Percentiles rank a stretch among this genome's conserved stretches.
These are phyloP conservation scores for Globisporangium cystogenes DNA, from an alignment of 352 stramenopile genomes.

Conservation along the genomic window DNA sequence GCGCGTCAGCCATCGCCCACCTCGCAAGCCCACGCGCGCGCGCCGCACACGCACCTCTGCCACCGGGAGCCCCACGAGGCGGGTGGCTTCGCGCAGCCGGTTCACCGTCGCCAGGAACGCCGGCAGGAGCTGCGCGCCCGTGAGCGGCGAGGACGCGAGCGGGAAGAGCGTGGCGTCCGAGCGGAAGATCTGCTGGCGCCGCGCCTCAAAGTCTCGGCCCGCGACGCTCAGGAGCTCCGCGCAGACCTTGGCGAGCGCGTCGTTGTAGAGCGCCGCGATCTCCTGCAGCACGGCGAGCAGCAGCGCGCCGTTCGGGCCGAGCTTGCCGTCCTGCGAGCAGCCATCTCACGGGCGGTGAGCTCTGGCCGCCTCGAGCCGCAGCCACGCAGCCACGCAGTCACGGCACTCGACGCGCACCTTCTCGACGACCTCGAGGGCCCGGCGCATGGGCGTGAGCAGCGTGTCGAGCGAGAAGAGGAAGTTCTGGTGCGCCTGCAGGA, in stretches of 20 bases:
- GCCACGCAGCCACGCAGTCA: too few species aligned
- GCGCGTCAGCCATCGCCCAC: too few species aligned
- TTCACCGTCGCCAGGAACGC: constrained; percentile 24
- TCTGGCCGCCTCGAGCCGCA: too few species aligned
- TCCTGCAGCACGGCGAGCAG: constrained; percentile 39
- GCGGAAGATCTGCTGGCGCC: constrained; percentile 39
- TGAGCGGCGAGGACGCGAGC: neutral
- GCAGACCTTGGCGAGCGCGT: constrained; percentile 27
- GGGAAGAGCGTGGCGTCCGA: neutral
- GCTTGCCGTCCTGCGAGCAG: constrained; percentile 9
- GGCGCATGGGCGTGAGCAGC: constrained; percentile 49
- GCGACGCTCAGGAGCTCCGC: constrained; percentile 33
- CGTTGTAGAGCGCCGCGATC: constrained; percentile 26
- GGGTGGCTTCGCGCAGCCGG: constrained; percentile 25
- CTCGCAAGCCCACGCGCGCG: too few species aligned
- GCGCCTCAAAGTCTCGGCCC: constrained; percentile 46
- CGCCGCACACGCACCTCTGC: constrained; percentile 24
- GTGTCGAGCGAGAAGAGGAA: constrained; percentile 64
- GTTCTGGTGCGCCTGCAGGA: constrained; percentile 62
- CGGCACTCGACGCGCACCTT: too few species aligned
- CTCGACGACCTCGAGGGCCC: constrained; percentile 52
- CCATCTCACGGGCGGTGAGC: too few species aligned
- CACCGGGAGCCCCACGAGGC: constrained; percentile 30
- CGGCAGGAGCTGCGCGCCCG: constrained; percentile 12
- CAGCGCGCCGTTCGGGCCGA: constrained; percentile 40